These are phyloP conservation scores for Carallia pectinifolia DNA, from an alignment of 345 rosid species.

Conservation along the genomic window DNA sequence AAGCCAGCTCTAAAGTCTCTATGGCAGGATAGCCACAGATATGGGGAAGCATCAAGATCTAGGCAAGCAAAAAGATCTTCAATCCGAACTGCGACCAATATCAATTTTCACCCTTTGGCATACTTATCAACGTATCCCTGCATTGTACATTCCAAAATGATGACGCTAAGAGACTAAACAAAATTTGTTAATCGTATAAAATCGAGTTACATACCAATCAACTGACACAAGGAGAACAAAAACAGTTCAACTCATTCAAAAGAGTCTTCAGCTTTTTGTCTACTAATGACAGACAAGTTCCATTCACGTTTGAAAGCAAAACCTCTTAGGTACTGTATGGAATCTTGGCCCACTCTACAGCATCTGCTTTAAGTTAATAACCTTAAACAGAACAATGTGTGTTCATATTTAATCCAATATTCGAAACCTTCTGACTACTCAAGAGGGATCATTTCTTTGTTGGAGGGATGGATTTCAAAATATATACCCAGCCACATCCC, in stretches of 20 bases:
- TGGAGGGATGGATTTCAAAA: too few species aligned
- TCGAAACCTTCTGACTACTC: not conserved
- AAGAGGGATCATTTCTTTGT: not conserved
- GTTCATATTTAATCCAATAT: not conserved
- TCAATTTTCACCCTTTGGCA: slow-evolving; percentile 51
- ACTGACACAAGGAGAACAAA: not conserved
- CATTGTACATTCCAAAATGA: slow-evolving; percentile 12
- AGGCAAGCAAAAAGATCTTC: not conserved
- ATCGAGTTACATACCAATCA: slow-evolving; percentile 2
- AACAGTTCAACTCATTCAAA: not conserved
- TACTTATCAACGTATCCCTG: slow-evolving; percentile 93
- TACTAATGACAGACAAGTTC: not conserved
- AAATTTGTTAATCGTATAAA: not conserved
- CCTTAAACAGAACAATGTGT: too few species aligned
- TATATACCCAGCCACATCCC: too few species aligned
- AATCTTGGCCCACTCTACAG: not conserved
- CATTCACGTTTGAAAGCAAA: not conserved
- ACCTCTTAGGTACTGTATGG: not conserved
- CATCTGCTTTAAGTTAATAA: too few species aligned
- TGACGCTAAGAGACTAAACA: not conserved
- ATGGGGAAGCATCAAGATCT: not conserved
- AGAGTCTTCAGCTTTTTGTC: not conserved
- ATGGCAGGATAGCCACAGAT: not conserved
- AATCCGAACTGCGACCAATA: slow-evolving; percentile 1
- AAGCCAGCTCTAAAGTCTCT: slow-evolving; percentile 5